Evolutionary conservation across 805 yeast species (phyloP), one percentile per base, ranked within the genome.

Genomic region (Wickerhamiella cacticola): DNA sequence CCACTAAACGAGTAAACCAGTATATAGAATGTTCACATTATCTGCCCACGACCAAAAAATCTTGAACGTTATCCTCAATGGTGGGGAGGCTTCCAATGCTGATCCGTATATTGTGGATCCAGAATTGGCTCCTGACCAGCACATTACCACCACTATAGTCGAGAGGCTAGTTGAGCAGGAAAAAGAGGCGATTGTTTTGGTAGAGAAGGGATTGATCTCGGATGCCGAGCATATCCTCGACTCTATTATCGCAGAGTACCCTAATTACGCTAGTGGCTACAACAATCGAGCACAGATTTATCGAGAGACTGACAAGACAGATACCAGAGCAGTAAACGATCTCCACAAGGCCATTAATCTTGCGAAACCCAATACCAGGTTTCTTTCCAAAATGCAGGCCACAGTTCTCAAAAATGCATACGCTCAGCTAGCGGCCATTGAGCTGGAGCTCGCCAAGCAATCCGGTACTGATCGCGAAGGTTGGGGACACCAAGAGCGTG

Each of bases 251-350:
- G 42, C 19, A 6, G 33, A 34, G 29, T 49, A 55, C n/a, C 65
- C 66, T 7, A 23, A 41, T 5, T 61, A 63, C 33, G 63, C 66
- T 3, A 56, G 63, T 2, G 66, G 60, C 3, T 63, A 63, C 52
- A 62, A 60, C 51, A 63, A 63, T 49, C 55, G 63, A 2, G 66
- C 66, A 1, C 67, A 63, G 49, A 19, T 46, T 23, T 34, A 23
- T 13, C 52, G 53, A 1, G 15, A 40, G 25, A 23, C 12, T 15
- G 19, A 26, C 16, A 39, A 28, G 10, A 36, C 39, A 26, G 33
- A 18, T 24, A 41, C 38, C 2, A 41, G 18, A 4, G 54, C 57
- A 8, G 39, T 55, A 1, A 45, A 36, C 6, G 59, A 61, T 36
- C 49, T 62, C 16, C 41, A 56, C 21, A 44, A 39, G 19, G 63